Evolutionary conservation across 2,329 filamentous ascomycete genomes (phyloP), one percentile per base, ranked within the genome.

Genomic region (Pestalotiopsis sp.): DNA sequence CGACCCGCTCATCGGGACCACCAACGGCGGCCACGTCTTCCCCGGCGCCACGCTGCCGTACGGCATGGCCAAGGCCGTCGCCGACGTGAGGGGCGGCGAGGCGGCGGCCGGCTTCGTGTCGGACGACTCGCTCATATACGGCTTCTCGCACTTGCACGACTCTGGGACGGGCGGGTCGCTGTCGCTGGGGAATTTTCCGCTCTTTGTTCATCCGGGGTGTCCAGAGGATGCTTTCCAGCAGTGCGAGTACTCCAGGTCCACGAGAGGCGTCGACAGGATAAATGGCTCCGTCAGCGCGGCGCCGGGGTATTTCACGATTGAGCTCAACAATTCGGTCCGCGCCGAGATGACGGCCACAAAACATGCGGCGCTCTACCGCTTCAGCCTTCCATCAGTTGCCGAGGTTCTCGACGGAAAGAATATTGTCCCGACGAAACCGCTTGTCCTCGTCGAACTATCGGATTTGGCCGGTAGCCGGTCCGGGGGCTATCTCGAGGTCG

Each of bases 321-420:
- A 83, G 59, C 80, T 91, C 20, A 83, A 84, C 63, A 90, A 87
- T 66, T 84, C 84, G 3, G 84, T 92, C 39, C 76, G 78, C 9
- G 85, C 86, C 1, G 88, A 91, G 76, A 91, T 91, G 88, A 89
- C 89, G 0, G 82, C 87, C 1, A 86, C 87, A 0, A 82, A 87
- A 69, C 88, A 87, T 69, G 82, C 88, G 3, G 85, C 87, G 1
- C 80, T 92, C 2, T 91, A 90, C 73, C 82, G 84, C 12, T 91
- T 91, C 76, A 83, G 80, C 17, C 90, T 91, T 64, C 81, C 84
- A 0, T 76, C 79, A 12, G 76, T 79, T 3, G 69, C 70, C 3
- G 70, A 75, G 13, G 74, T 74, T 36, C 58, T 72, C 17, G 64
- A 70, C 4, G 66, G 71, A 67, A 61, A 72, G 27, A 74, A 74